Evolutionary conservation across 768 basidiomycete genomes (phyloP).

Genomic region (Asterophora parasitica): DNA sequence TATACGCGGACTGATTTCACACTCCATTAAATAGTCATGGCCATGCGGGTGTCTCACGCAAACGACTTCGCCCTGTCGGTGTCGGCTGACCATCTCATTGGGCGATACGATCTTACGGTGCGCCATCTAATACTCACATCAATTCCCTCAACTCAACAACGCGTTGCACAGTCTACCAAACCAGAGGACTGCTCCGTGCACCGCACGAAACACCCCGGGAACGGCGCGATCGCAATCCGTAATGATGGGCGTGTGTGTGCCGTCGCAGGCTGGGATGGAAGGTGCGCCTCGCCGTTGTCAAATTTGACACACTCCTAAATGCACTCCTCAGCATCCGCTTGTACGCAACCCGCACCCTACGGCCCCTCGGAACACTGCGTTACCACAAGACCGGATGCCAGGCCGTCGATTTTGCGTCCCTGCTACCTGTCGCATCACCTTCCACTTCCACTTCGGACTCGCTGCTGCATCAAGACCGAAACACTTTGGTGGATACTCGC

Average conservation of each 20-base stretch:
- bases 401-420: constrained; percentile 62
- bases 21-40: constrained; percentile 59
- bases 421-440: constrained; percentile 1
- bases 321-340: constrained; percentile 58
- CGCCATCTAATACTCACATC: constrained; percentile 5
- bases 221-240: constrained; percentile 69
- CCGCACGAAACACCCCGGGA: constrained; percentile 76
- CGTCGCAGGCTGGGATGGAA: constrained; percentile 92
- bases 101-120: constrained; percentile 58
- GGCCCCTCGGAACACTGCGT: constrained; percentile 75
- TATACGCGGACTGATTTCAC: background rate
- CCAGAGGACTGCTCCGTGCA: constrained; percentile 18
- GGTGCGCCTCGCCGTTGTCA: constrained; percentile 40
- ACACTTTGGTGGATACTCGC: too few species aligned
- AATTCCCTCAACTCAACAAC: too few species aligned
- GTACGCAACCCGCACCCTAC: constrained; percentile 76
- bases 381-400: constrained; percentile 83
- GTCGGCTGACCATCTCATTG: constrained; percentile 79
- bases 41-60: constrained; percentile 65
- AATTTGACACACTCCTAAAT: background rate
- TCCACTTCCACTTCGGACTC: too few species aligned
- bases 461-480: too few species aligned
- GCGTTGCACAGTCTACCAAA: background rate
- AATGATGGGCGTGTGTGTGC: constrained; percentile 78
- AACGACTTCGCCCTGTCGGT: constrained; percentile 66